These are phyloP conservation scores for Fusarium sp. DNA, from an alignment of 2,329 filamentous ascomycete species.

Conservation along the genomic window DNA sequence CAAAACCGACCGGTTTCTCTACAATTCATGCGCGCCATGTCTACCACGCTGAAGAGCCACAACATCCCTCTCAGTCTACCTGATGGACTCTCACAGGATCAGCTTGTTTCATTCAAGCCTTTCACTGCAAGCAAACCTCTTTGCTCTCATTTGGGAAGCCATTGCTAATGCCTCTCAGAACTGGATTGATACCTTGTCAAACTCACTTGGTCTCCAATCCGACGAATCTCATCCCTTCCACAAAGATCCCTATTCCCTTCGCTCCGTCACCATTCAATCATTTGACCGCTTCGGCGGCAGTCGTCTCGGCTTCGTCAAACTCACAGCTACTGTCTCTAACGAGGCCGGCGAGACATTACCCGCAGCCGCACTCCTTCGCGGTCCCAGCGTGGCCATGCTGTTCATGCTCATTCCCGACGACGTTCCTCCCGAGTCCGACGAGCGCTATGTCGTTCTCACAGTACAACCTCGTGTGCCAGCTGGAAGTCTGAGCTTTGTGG, in stretches of 20 bases:
- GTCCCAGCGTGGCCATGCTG: slow-evolving; percentile 73
- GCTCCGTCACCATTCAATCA: slow-evolving; percentile 66
- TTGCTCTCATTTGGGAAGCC: too few species aligned
- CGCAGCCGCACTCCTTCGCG: slow-evolving; percentile 70
- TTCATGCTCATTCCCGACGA: slow-evolving; percentile 70
- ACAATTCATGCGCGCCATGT: slow-evolving; percentile 36
- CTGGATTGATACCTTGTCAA: slow-evolving; percentile 65
- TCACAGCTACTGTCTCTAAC: slow-evolving; percentile 65
- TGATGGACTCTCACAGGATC: slow-evolving; percentile 60
- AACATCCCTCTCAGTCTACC: slow-evolving; percentile 61
- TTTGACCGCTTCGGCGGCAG: slow-evolving; percentile 65
- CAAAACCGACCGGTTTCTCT: slow-evolving; percentile 4
- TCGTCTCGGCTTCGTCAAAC: slow-evolving; percentile 71
- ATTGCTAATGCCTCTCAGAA: slow-evolving; percentile 52
- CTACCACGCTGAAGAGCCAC: slow-evolving; percentile 45
- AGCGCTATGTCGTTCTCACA: slow-evolving; percentile 71
- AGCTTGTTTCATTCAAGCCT: slow-evolving; percentile 64
- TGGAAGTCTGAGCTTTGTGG: slow-evolving; percentile 68
- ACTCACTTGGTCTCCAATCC: slow-evolving; percentile 63
- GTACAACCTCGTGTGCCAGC: slow-evolving; percentile 71
- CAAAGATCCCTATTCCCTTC: slow-evolving; percentile 66
- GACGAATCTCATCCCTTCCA: slow-evolving; percentile 66
- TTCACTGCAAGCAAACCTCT: slow-evolving; percentile 60
- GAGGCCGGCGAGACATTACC: slow-evolving; percentile 64
- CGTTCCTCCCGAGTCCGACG: slow-evolving; percentile 53